These are phyloP conservation scores for Myxozyma melibiosi DNA, from an alignment of 805 yeast genomes.

Conservation along the genomic window DNA sequence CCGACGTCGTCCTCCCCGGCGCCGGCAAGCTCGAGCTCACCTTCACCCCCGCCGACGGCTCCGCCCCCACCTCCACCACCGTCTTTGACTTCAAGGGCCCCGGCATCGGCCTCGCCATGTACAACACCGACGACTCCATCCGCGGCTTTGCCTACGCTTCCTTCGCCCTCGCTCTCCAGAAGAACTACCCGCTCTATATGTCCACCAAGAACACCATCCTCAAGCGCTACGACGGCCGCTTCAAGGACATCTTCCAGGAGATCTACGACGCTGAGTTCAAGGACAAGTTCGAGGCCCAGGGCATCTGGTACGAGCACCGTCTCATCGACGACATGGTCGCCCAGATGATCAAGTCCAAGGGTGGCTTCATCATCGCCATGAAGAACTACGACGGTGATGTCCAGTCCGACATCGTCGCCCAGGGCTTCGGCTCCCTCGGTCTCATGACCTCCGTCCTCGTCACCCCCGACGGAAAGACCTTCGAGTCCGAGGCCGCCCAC, in stretches of 20 bases:
- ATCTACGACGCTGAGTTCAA: slow-evolving; percentile 73
- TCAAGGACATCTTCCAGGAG: slow-evolving; percentile 88
- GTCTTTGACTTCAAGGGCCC: slow-evolving; percentile 71
- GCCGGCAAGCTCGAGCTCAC: slow-evolving; percentile 79
- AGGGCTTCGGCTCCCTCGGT: slow-evolving; percentile 96
- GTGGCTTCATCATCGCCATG: slow-evolving; percentile 94
- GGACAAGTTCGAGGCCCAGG: slow-evolving; percentile 67
- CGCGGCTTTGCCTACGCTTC: slow-evolving; percentile 90
- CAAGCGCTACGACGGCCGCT: slow-evolving; percentile 91
- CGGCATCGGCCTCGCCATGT: slow-evolving; percentile 90
- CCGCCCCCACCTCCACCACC: slow-evolving; percentile 55
- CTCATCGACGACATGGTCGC: slow-evolving; percentile 98
- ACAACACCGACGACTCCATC: slow-evolving; percentile 91
- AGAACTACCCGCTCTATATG: slow-evolving; percentile 77
- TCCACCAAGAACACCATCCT: slow-evolving; percentile 94
- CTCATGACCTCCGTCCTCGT: slow-evolving; percentile 96
- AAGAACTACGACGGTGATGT: slow-evolving; percentile 99
- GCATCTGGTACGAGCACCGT: slow-evolving; percentile 97
- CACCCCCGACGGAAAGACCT: slow-evolving; percentile 95
- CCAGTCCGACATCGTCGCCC: slow-evolving; percentile 94
- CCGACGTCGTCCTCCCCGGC: slow-evolving; percentile 75
- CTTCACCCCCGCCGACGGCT: slow-evolving; percentile 70
- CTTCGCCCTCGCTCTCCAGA: slow-evolving; percentile 79
- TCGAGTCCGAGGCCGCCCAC: slow-evolving; percentile 98
- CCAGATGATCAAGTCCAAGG: slow-evolving; percentile 93